Evolutionary conservation across 805 yeast genomes (phyloP), one percentile per base, ranked within the genome.

Genomic region (Wickerhamiella cacticola): DNA sequence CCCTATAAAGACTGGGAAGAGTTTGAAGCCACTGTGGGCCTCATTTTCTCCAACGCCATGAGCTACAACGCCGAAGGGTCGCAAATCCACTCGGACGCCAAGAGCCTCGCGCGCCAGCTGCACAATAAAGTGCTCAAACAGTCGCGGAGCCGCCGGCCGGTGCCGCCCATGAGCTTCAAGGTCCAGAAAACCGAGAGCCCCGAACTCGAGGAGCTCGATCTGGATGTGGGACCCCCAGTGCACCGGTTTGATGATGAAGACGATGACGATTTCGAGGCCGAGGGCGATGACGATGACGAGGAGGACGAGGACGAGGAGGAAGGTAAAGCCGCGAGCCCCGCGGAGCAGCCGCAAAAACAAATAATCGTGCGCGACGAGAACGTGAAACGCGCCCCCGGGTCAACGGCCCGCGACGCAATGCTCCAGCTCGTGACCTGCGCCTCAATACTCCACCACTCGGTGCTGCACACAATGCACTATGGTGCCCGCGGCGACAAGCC

Each of bases 31-130:
- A 81, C 79, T 45, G 68, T 81, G 5, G 65, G 68, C 24, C 66
- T 80, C 46, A 79, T 89, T 12, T 87, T 88, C 66, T 59, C 69
- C 40, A 92, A 92, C 63, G 95, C 96, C 1, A 77, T 78, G 59
- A 62, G 72, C 1, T 89, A 79, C 64, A 89, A 88, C 62, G 82
- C 78, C 51, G 82, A 82, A 46, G 76, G 74, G 1, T 76, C 92
- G 46, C 70, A 76, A 46, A 79, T 88, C 35, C 77, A 78, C 58
- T 75, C 75, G 51, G 94, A 86, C 64, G 80, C 96, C 0, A 64
- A 62, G 33, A 72, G 73, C 39, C 69, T 92, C 46, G 70, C 75
- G 51, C 70, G 69, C 25, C 70, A 70, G 51, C 78, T 81, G 53
- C 52, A 56, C 41, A 39, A 53, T 15, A 57, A 56, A 38, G 39